Conservation (phyloP, 306 rosid species). For the Gynostemma pentaphyllum region DNA sequence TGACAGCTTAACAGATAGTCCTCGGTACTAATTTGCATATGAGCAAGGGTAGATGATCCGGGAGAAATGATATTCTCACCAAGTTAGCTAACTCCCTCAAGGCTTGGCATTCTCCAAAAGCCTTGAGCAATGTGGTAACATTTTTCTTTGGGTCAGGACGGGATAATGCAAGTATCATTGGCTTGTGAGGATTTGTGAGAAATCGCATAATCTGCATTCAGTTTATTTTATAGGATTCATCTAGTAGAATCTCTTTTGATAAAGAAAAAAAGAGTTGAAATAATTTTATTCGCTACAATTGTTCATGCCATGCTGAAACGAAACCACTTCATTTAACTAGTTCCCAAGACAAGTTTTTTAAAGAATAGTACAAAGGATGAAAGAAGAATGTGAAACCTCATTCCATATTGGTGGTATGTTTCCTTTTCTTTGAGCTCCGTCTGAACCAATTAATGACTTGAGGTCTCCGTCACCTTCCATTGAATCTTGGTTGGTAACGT, state of each 20-base stretch:
- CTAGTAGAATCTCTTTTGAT: neutral
- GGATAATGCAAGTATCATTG: conserved; percentile 71
- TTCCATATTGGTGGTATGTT: conserved; percentile 70
- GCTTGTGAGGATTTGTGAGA: conserved; percentile 86
- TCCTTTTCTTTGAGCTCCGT: conserved; percentile 47
- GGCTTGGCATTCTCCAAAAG: conserved; percentile 65
- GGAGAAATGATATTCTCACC: conserved; percentile 19
- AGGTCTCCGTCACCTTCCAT: conserved; percentile 64
- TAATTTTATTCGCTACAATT: neutral
- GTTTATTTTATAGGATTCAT: neutral
- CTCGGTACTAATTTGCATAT: neutral
- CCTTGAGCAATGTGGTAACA: conserved; percentile 70
- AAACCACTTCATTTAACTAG: neutral
- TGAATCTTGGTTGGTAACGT: conserved; percentile 42
- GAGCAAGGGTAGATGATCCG: neutral
- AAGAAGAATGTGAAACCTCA: conserved; percentile 37
- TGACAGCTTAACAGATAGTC: conserved; percentile 8
- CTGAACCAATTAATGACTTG: conserved; percentile 51
- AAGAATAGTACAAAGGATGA: neutral
- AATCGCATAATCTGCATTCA: conserved; percentile 54
- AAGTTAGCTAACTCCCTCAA: conserved; percentile 68
- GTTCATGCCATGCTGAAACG: neutral
- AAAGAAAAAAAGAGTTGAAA: neutral
- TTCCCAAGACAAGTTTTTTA: neutral
- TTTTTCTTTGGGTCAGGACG: conserved; percentile 93